These are phyloP conservation scores for Cercospora sp. DNA, from an alignment of 2,329 filamentous ascomycete species.

Conservation along the genomic window DNA sequence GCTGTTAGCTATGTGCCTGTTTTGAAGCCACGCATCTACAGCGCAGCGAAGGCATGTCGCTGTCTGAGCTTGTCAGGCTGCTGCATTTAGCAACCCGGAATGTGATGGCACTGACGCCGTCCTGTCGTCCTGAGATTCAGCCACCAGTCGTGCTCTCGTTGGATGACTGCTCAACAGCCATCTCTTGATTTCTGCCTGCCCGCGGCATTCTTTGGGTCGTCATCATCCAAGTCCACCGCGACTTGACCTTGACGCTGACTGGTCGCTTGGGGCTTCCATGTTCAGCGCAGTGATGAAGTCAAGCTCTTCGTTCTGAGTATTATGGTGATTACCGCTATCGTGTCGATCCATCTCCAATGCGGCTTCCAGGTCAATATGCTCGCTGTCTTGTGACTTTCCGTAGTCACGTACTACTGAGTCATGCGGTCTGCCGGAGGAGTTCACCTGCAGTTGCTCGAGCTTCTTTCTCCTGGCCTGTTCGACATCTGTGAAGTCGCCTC, in stretches of 20 bases:
- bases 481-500: slow-evolving; percentile 32
- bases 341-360: slow-evolving; percentile 25
- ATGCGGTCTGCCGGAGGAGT: not conserved
- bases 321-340: slow-evolving; percentile 2
- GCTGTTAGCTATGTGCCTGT: not conserved
- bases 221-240: not conserved
- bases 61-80: not conserved
- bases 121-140: not conserved
- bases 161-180: not conserved
- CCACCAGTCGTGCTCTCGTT: not conserved
- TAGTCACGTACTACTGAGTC: slow-evolving; percentile 7
- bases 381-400: slow-evolving; percentile 16
- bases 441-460: slow-evolving; percentile 12
- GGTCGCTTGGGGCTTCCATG: slow-evolving; percentile 11
- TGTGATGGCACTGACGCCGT: not conserved
- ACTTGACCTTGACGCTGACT: slow-evolving; percentile 10
- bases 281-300: slow-evolving; percentile 14
- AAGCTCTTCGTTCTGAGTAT: slow-evolving; percentile 2
- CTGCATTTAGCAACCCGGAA: not conserved
- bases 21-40: not conserved
- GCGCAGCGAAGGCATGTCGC: not conserved
- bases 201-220: not conserved
- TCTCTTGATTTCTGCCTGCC: not conserved
- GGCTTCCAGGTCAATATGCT: slow-evolving; percentile 32
- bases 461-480: slow-evolving; percentile 30